Evolutionary conservation across 1,284 basidiomycete genomes (phyloP), one percentile per base, ranked within the genome.

Genomic region (Ustilago loliicola): DNA sequence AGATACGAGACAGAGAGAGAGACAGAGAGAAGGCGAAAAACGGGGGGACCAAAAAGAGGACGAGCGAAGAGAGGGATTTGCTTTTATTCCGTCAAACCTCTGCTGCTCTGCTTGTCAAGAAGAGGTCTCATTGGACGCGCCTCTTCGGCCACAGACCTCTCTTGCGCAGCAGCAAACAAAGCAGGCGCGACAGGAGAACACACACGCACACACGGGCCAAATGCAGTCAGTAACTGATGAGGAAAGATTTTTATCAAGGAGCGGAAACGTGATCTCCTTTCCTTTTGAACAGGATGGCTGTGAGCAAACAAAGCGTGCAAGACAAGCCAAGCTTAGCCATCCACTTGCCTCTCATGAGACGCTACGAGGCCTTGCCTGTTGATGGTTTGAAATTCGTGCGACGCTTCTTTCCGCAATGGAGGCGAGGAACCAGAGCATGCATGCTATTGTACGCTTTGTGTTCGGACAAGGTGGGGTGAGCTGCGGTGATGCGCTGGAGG

Each of bases 11-110:
- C 30, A 56, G n/a, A 9, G 4, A 9, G 42, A 30, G n/a, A 23
- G 30, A 36, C 4, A 50, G 47, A 8, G 38, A 32, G 52, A 30
- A 47, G 17, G 25, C 13, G 34, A 52, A 48, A 25, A 21, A 11
- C 5, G 50, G 8, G 50, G 34, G n/a, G 25, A 53, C 45, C 19
- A 13, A 23, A 50, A 34, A 58, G 38, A 40, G 29, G 34, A 27
- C 29, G 27, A 30, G 23, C 19, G 45, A 54, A 15, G 27, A n/a
- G 36, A 32, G 8, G 40, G 27, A 66, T 66, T 72, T 59, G 55
- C 60, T 72, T 72, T 72, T 72, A 72, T 72, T 72, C 36, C 50
- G 48, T 56, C 55, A 36, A 64, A 42, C n/a, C 45, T 48, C 45
- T 48, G 21, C 23, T 27, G n/a, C 45, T 50, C 56, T 2, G 13